Conservation (phyloP, 1,139 yeast genomes). For the Debaryomyces coudertii region DNA sequence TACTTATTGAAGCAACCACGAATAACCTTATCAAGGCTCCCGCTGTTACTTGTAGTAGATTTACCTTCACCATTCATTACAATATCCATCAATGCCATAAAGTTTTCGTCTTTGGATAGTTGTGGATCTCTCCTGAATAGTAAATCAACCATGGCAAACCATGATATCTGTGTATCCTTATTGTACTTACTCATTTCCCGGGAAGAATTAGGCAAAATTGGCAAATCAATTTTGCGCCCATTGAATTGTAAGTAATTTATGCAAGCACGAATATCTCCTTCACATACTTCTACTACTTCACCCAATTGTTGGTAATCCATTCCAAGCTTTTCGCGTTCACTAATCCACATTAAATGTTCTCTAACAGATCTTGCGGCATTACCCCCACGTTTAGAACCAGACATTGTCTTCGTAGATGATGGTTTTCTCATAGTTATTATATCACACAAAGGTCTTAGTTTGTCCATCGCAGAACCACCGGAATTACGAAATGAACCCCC, state of each 20-base stretch:
- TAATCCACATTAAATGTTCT: slow-evolving; percentile 45
- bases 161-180: slow-evolving; percentile 59
- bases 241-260: slow-evolving; percentile 81
- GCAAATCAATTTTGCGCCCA: slow-evolving; percentile 26
- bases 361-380: slow-evolving; percentile 39
- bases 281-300: slow-evolving; percentile 69
- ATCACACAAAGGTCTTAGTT: slow-evolving; percentile 73
- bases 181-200: slow-evolving; percentile 19
- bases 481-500: slow-evolving; percentile 23
- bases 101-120: slow-evolving; percentile 50
- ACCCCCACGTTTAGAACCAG: slow-evolving; percentile 35
- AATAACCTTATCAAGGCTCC: slow-evolving; percentile 63
- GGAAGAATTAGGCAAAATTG: slow-evolving; percentile 11
- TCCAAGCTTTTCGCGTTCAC: slow-evolving; percentile 34
- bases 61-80: slow-evolving; percentile 42
- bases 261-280: slow-evolving; percentile 86
- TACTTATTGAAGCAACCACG: slow-evolving; percentile 75
- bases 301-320: slow-evolving; percentile 40
- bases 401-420: slow-evolving; percentile 43
- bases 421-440: slow-evolving; percentile 68
- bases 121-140: slow-evolving; percentile 57
- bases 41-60: slow-evolving; percentile 48
- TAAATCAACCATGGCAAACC: slow-evolving; percentile 62
- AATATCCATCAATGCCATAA: slow-evolving; percentile 39
- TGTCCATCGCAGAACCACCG: slow-evolving; percentile 58